These are phyloP conservation scores for button mushroom (Agaricus bisporus) DNA, from an alignment of 768 basidiomycete species.

Conservation along the genomic window DNA sequence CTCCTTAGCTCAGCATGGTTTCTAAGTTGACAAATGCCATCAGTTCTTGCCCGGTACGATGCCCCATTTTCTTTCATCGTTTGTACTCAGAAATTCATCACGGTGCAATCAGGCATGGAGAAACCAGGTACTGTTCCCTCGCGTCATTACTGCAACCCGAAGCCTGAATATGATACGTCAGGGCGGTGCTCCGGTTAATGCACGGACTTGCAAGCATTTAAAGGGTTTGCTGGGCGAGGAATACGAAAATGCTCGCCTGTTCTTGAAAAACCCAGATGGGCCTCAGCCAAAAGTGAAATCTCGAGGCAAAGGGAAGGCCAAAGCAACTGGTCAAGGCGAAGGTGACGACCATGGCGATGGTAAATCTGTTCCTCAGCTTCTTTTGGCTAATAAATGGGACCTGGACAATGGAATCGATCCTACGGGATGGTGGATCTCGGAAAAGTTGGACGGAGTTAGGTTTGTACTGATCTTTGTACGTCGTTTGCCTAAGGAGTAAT, in stretches of 20 bases:
- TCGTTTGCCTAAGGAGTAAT: too few species aligned
- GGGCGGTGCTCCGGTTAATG: slow-evolving; percentile 28
- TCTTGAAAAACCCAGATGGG: slow-evolving; percentile 30
- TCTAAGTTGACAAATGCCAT: not conserved
- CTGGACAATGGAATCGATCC: slow-evolving; percentile 47
- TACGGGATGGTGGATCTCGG: slow-evolving; percentile 56
- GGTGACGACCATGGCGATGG: slow-evolving; percentile 23
- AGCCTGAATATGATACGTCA: slow-evolving; percentile 2
- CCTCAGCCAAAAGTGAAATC: slow-evolving; percentile 15
- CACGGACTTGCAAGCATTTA: slow-evolving; percentile 35
- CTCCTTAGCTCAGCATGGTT: not conserved
- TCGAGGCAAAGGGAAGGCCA: slow-evolving; percentile 19
- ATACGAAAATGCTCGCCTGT: slow-evolving; percentile 32
- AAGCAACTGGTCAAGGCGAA: slow-evolving; percentile 24
- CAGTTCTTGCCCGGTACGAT: slow-evolving; percentile 29
- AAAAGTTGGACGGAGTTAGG: slow-evolving; percentile 59
- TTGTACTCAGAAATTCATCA: not conserved
- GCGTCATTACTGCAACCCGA: not conserved
- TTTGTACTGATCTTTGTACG: slow-evolving; percentile 21
- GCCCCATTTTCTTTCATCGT: not conserved
- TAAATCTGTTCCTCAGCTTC: slow-evolving; percentile 37
- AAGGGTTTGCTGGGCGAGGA: slow-evolving; percentile 27
- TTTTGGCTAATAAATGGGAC: slow-evolving; percentile 56
- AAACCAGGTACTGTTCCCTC: slow-evolving; percentile 21
- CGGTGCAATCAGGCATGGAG: slow-evolving; percentile 24